Evolutionary conservation across 192 early-diverging fungal species (phyloP).

Genomic region (Pilobolus umbonatus): DNA sequence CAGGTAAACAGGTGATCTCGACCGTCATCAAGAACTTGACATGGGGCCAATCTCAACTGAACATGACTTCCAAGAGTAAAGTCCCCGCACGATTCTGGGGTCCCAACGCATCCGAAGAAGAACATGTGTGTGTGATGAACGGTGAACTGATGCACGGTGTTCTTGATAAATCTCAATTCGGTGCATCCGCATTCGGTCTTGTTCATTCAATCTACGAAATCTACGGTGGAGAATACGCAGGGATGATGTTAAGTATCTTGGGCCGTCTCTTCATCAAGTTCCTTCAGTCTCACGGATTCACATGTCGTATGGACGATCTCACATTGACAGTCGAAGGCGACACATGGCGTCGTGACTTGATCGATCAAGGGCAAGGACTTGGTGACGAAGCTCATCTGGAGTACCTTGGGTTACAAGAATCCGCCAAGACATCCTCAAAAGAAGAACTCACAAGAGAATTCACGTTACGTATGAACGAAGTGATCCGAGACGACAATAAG

Average conservation of each 20-base stretch:
- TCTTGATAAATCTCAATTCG: conserved; percentile 93
- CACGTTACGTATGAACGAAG: conserved; percentile 87
- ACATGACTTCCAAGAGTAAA: conserved; percentile 84
- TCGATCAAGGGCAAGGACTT: conserved; percentile 85
- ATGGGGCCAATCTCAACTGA: conserved; percentile 66
- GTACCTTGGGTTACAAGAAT: conserved; percentile 66
- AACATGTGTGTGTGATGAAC: conserved; percentile 82
- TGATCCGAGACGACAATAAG: conserved; percentile 78
- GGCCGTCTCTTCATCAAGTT: conserved; percentile 95
- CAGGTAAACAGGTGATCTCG: conserved; percentile 93
- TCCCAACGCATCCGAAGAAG: conserved; percentile 70
- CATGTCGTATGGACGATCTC: conserved; percentile 99
- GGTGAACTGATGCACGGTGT: conserved; percentile 93
- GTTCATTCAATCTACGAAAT: conserved; percentile 96
- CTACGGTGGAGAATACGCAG: conserved; percentile 82
- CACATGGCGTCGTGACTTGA: conserved; percentile 63
- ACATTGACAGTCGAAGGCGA: conserved; percentile 81
- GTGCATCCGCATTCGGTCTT: conserved; percentile 77
- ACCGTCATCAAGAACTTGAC: conserved; percentile 94
- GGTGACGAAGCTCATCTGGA: conserved; percentile 71
- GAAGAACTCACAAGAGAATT: conserved; percentile 89
- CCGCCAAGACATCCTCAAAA: conserved; percentile 44
- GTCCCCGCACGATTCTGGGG: conserved; percentile 88
- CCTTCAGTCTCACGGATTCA: conserved; percentile 90
- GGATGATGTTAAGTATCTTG: conserved; percentile 86